Evolutionary conservation across 148 eudicot species (phyloP).

Genomic region (Linanthus parryae): DNA sequence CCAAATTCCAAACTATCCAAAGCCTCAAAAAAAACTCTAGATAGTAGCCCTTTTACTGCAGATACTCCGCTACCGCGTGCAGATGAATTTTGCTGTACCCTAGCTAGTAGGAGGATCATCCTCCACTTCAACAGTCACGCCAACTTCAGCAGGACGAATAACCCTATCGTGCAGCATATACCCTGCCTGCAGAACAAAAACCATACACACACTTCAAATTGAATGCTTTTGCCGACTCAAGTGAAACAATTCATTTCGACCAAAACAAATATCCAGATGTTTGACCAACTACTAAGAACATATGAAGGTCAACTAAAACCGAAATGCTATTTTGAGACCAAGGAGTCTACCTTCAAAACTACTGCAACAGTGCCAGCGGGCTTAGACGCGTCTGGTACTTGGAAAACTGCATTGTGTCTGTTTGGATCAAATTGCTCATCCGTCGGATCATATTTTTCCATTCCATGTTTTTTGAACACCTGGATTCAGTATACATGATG

Average conservation of each 20-base stretch:
- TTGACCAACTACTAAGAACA: no score
- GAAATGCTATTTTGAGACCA: no score
- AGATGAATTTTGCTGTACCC: no score
- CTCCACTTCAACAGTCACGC: slow-evolving; percentile 55
- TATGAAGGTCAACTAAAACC: no score
- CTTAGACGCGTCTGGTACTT: slow-evolving; percentile 85
- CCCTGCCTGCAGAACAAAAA: slow-evolving; percentile 46
- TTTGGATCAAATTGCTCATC: slow-evolving; percentile 90
- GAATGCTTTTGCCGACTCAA: background rate
- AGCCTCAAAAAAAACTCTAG: no score
- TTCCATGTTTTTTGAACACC: slow-evolving; percentile 79
- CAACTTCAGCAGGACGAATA: slow-evolving; percentile 91
- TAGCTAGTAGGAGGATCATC: no score
- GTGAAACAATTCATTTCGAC: no score
- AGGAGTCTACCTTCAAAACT: slow-evolving; percentile 69
- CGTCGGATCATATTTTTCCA: slow-evolving; percentile 73
- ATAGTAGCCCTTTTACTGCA: no score
- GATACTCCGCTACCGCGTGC: no score
- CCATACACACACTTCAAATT: no score
- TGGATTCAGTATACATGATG: slow-evolving; percentile 21
- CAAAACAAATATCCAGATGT: no score
- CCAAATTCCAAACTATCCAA: no score
- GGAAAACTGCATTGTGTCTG: slow-evolving; percentile 86
- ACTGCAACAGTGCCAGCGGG: slow-evolving; percentile 75
- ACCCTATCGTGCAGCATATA: slow-evolving; percentile 67